A percentile compares a stretch with the other conserved stretches of the same genome.
Conservation (phyloP, 1,284 basidiomycete genomes). For the Cutaneotrichosporon sp. region DNA sequence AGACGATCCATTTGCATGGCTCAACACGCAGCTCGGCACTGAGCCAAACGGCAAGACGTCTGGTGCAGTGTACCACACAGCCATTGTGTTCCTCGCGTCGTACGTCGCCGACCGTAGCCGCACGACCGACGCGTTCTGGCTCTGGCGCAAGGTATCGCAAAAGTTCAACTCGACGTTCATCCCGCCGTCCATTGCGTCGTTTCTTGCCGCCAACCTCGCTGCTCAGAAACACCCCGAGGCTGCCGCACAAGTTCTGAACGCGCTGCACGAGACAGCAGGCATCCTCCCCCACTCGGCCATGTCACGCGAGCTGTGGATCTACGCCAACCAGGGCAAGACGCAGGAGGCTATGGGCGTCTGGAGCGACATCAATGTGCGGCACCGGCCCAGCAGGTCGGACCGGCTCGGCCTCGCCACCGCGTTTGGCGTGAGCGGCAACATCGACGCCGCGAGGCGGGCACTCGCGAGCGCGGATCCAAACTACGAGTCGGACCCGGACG, state of each 20-base stretch:
- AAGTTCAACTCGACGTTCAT: conserved; percentile 10
- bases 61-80: conserved; percentile 4
- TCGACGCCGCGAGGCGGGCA: background rate
- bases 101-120: background rate
- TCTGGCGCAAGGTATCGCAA: conserved; percentile 7
- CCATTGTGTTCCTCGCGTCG: background rate
- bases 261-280: conserved; percentile 6
- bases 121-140: conserved; percentile 2
- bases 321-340: conserved; percentile 6
- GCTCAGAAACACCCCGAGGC: background rate
- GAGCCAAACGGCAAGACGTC: conserved; percentile 1
- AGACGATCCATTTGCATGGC: conserved; percentile 7
- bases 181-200: conserved; percentile 2
- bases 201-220: conserved; percentile 8
- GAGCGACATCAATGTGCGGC: conserved; percentile 5
- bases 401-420: conserved; percentile 1
- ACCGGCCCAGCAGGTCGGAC: conserved; percentile 6
- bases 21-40: background rate
- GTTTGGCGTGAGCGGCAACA: conserved; percentile 6
- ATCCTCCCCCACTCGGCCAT: conserved; percentile 10
- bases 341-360: conserved; percentile 6
- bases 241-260: conserved; percentile 7
- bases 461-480: background rate
- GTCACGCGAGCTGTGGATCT: conserved; percentile 12
- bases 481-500: conserved; percentile 1